Percentiles rank a stretch among this genome's conserved stretches.
Conservation (phyloP, 805 yeast genomes). For the Ogataea parapolymorpha region DNA sequence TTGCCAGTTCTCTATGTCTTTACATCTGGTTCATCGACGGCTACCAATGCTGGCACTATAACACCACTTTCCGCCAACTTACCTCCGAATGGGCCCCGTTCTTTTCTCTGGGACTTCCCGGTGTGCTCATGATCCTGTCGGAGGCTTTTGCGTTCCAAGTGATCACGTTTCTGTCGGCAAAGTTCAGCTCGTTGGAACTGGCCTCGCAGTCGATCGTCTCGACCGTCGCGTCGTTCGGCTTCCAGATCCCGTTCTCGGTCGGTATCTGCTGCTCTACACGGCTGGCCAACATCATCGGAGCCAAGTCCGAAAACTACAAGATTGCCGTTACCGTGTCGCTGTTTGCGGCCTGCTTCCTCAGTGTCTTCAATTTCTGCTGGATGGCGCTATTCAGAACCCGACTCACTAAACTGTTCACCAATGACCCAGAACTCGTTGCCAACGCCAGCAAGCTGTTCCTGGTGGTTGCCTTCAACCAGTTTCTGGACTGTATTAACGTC, state of each 20-base stretch:
- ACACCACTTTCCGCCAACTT: slow-evolving; percentile 28
- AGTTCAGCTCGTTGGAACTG: slow-evolving; percentile 44
- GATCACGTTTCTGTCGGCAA: slow-evolving; percentile 47
- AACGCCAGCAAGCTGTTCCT: slow-evolving; percentile 40
- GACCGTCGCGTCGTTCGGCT: slow-evolving; percentile 46
- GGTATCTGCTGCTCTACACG: slow-evolving; percentile 51
- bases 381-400: slow-evolving; percentile 36
- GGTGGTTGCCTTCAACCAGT: slow-evolving; percentile 46
- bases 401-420: slow-evolving; percentile 43
- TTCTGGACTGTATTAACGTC: slow-evolving; percentile 46
- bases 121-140: slow-evolving; percentile 53
- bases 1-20: slow-evolving; percentile 50
- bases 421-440: slow-evolving; percentile 36
- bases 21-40: slow-evolving; percentile 63
- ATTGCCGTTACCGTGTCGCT: slow-evolving; percentile 38
- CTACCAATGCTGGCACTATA: slow-evolving; percentile 55
- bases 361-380: slow-evolving; percentile 38
- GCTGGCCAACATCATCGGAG: slow-evolving; percentile 53
- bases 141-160: slow-evolving; percentile 56
- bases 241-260: slow-evolving; percentile 51
- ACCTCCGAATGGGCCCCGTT: slow-evolving; percentile 42
- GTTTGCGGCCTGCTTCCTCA: slow-evolving; percentile 30
- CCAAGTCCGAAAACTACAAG: slow-evolving; percentile 36
- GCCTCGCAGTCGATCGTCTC: slow-evolving; percentile 54
- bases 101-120: slow-evolving; percentile 47